A percentile compares a stretch with the other conserved stretches of the same genome.
Evolutionary conservation across 495 filamentous ascomycete genomes (phyloP).

Genomic region (Xylaria sp.): DNA sequence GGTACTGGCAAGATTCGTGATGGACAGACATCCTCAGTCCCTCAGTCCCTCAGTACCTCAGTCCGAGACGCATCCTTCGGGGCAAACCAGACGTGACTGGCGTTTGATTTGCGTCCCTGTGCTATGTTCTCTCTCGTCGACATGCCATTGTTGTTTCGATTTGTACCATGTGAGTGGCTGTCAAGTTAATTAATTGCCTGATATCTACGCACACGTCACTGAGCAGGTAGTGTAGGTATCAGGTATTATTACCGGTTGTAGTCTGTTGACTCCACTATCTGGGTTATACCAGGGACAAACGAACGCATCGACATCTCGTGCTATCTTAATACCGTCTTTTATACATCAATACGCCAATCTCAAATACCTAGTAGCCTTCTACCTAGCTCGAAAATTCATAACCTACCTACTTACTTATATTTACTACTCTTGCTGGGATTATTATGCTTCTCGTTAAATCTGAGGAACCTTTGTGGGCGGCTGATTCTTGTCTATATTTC

Average conservation of each 20-base stretch:
- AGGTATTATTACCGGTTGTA: not conserved
- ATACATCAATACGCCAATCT: constrained; percentile 12
- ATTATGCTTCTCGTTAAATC: not conserved
- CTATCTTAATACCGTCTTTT: constrained; percentile 13
- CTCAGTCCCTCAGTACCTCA: too few species aligned
- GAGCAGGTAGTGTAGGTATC: not conserved
- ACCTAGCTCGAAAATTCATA: not conserved
- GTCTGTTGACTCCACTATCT: constrained; percentile 11
- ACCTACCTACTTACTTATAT: not conserved
- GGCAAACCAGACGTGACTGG: not conserved
- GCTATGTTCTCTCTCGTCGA: not conserved
- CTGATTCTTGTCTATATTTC: not conserved
- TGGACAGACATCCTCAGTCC: too few species aligned
- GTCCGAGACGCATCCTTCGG: not conserved
- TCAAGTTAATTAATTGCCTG: not conserved
- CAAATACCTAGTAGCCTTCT: not conserved
- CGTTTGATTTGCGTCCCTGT: not conserved
- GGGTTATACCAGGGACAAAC: too few species aligned
- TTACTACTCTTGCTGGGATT: constrained; percentile 1
- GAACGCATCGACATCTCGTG: not conserved
- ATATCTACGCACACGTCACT: not conserved
- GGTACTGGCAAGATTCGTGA: not conserved
- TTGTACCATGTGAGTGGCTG: not conserved
- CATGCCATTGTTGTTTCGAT: not conserved
- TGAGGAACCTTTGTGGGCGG: not conserved